Conservation (phyloP, 2,329 filamentous ascomycete species). For the Cytospora piceae region DNA sequence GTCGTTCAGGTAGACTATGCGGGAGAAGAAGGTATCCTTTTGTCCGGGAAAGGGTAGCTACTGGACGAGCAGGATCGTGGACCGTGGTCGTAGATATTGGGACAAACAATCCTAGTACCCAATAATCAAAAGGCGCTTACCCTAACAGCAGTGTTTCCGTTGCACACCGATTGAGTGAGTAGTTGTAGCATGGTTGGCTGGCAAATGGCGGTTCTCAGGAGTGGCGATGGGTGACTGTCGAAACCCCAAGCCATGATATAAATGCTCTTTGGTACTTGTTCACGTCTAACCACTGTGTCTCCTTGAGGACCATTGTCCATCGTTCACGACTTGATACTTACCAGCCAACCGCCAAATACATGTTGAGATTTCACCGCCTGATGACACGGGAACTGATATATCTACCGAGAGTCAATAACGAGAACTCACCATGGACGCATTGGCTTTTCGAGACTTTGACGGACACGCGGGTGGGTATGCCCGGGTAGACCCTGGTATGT, state of each 20-base stretch:
- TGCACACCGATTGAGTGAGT: background rate
- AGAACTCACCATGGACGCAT: background rate
- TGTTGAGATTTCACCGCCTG: background rate
- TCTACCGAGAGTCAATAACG: background rate
- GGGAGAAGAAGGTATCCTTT: background rate
- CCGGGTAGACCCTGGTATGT: background rate
- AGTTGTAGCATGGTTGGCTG: background rate
- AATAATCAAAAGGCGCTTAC: background rate
- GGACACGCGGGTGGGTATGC: background rate
- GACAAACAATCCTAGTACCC: background rate
- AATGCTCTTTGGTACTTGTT: background rate
- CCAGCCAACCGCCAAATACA: background rate
- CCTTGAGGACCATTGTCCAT: background rate
- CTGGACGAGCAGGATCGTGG: background rate
- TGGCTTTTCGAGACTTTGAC: background rate
- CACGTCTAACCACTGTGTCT: background rate
- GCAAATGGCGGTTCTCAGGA: background rate
- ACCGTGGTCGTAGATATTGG: background rate
- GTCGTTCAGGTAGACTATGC: slow-evolving; percentile 22
- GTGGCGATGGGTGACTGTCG: background rate
- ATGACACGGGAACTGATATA: background rate
- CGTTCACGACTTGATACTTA: background rate
- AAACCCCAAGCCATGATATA: background rate
- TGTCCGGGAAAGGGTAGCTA: background rate
- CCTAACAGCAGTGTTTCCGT: background rate